Base-by-base conservation (phyloP, 495 filamentous ascomycete genomes). In the Staphylotrichum tortipilum region DNA sequence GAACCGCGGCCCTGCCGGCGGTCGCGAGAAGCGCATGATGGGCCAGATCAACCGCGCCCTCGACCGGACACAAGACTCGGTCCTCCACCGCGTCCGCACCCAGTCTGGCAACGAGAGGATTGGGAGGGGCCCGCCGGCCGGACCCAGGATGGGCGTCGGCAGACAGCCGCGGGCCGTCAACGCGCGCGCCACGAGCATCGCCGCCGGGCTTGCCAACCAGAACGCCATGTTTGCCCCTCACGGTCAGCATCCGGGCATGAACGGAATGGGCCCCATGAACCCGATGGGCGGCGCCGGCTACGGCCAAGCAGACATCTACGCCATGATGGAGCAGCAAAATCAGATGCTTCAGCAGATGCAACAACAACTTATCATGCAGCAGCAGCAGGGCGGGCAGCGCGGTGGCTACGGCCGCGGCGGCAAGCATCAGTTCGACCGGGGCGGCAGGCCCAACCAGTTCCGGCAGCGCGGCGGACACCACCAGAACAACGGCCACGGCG, bases 291-390 rank as follows among this genome's bases (percentile, higher is more conserved):
- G 53, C 31, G 56, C 48, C 29, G 33, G 47, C 11, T 70, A 66
- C 61, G 67, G 65, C 67, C 86, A 89, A 61, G 83, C 89, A 72
- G 81, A 89, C 28, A 70, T 95, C 29, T 83, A 86, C 69, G 75
- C 84, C 26, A 83, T 95, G 72, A 79, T 90, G 62, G 88, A 96
- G 62, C 87, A 96, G 59, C 89, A 96, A 61, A 86, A 84, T 24
- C 80, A 81, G 8, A 84, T 95, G 76, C 89, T 97, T 79, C 77
- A 82, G 24, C 71, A 78, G 49, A 68, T 74, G 56, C 70, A 74
- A 38, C 70, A 74, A 15, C 79, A 83, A 23, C 81, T 94, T 17
- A 81, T 94, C 78, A 78, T 83, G 41, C 72, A 77, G 43, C 66
- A 71, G 42, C 72, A 77, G 47, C 74, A 73, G 49, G 68, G 72